Percentiles rank a stretch among this genome's conserved stretches.
Conservation (phyloP, 202 grass and related monocot species). For the Sporobolus alterniflorus region DNA sequence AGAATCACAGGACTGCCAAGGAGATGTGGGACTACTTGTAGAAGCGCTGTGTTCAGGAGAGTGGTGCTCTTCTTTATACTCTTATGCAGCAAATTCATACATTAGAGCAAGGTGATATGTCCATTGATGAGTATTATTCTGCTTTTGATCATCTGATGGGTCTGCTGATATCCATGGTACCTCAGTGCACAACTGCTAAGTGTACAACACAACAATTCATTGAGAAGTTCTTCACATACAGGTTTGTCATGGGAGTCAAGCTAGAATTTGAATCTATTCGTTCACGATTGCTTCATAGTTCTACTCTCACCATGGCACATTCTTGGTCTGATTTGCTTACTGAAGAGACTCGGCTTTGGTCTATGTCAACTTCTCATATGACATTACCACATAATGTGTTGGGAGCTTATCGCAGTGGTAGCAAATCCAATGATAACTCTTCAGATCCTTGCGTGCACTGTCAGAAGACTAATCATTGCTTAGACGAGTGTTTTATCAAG, state of each 20-base stretch:
- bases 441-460: background rate
- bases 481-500: no score
- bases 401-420: no score
- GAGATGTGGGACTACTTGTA: background rate
- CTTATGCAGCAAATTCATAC: background rate
- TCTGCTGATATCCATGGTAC: background rate
- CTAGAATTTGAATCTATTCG: background rate
- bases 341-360: no score
- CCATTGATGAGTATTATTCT: background rate
- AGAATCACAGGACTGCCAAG: no score
- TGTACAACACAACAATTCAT: no score
- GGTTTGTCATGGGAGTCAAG: background rate
- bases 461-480: no score
- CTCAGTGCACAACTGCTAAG: background rate
- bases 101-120: background rate
- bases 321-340: no score
- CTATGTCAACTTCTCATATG: no score
- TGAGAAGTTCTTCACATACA: background rate
- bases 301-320: background rate
- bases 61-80: background rate
- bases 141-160: background rate
- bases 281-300: background rate
- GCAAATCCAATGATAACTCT: no score
- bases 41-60: background rate
- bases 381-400: no score